These are phyloP conservation scores for Filosporella fistucella DNA, from an alignment of 495 filamentous ascomycete species.

Conservation along the genomic window DNA sequence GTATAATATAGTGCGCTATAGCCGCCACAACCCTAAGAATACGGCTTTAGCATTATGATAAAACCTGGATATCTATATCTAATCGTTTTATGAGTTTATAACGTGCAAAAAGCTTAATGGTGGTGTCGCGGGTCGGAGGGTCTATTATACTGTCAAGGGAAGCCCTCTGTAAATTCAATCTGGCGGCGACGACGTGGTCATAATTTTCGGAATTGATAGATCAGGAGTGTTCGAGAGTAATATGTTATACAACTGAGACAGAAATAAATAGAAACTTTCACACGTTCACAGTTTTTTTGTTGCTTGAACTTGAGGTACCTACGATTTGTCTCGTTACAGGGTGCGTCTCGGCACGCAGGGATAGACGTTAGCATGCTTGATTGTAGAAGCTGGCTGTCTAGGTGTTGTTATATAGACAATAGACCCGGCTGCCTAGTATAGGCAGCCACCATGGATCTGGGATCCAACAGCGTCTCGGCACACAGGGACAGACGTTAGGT, in stretches of 20 bases:
- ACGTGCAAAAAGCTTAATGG: slow-evolving; percentile 3
- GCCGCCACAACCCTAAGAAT: slow-evolving; percentile 12
- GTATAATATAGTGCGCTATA: slow-evolving; percentile 11
- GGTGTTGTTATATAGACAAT: too few species aligned
- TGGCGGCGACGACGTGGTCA: slow-evolving; percentile 8
- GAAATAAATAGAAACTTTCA: slow-evolving; percentile 9
- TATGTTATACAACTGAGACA: slow-evolving; percentile 6
- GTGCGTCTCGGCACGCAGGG: slow-evolving; percentile 26
- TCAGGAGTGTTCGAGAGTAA: slow-evolving; percentile 3
- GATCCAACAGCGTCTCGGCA: too few species aligned
- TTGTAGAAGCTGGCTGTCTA: too few species aligned
- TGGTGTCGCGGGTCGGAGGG: slow-evolving; percentile 8
- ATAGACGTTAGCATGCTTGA: slow-evolving; percentile 4
- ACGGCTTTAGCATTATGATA: slow-evolving; percentile 6
- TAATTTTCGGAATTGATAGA: slow-evolving; percentile 10
- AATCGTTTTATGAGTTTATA: neutral
- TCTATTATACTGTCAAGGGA: slow-evolving; percentile 8
- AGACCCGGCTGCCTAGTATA: too few species aligned
- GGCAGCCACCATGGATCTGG: too few species aligned
- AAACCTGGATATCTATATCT: too few species aligned
- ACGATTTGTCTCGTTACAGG: slow-evolving; percentile 7
- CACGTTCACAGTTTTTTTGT: slow-evolving; percentile 14
- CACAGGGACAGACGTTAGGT: too few species aligned
- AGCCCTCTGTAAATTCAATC: slow-evolving; percentile 6
- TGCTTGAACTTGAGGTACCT: slow-evolving; percentile 10